Evolutionary conservation across 2,329 filamentous ascomycete genomes (phyloP).

Genomic region (Aspergillus terreus): DNA sequence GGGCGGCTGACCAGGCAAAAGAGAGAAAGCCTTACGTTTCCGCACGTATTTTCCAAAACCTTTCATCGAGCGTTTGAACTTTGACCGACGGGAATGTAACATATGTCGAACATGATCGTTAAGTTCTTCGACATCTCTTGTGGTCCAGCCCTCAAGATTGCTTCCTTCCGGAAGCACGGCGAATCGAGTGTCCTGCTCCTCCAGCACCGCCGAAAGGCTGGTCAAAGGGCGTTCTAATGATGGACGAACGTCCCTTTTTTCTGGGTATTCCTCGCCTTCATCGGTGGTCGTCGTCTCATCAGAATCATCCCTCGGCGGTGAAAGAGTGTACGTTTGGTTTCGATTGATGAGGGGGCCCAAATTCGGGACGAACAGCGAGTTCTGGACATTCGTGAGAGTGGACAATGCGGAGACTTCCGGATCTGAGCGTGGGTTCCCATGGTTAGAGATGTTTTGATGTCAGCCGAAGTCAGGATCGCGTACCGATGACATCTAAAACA

Average conservation of each 20-base stretch:
- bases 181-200: constrained; percentile 68
- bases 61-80: constrained; percentile 73
- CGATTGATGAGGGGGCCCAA: constrained; percentile 73
- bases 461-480: constrained; percentile 22
- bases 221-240: constrained; percentile 35
- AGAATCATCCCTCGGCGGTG: constrained; percentile 42
- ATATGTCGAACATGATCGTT: constrained; percentile 87
- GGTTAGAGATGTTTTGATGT: neutral
- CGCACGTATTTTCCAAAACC: constrained; percentile 77
- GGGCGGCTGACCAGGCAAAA: neutral
- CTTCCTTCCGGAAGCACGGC: constrained; percentile 75
- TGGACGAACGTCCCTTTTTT: constrained; percentile 24
- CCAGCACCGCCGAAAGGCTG: constrained; percentile 66
- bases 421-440: constrained; percentile 47
- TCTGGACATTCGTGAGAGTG: constrained; percentile 84
- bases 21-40: constrained; percentile 51
- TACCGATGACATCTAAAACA: constrained; percentile 66
- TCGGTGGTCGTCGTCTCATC: constrained; percentile 23
- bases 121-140: constrained; percentile 69
- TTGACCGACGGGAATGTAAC: constrained; percentile 74
- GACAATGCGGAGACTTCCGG: constrained; percentile 79
- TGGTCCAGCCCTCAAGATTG: constrained; percentile 69
- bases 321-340: constrained; percentile 72
- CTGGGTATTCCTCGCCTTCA: constrained; percentile 21
- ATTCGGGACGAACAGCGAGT: constrained; percentile 80